phyloP scores from a whole-genome alignment of 2,329 filamentous ascomycete genomes.

The Fusarium guadeloupense region DNA sequence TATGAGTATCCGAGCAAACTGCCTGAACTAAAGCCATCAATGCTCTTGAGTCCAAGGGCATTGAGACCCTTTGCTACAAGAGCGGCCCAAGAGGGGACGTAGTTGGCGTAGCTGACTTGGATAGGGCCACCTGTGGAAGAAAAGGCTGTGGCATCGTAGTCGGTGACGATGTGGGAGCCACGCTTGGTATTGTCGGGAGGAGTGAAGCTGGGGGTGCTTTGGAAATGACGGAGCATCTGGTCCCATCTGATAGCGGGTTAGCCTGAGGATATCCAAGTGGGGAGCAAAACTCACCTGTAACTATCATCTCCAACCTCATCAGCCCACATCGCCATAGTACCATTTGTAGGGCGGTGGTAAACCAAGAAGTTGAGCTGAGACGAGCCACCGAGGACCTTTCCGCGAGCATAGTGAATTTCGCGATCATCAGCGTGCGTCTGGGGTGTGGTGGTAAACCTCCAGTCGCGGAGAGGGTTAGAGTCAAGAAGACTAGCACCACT shows the following conservation, averaged over 20 bases:
- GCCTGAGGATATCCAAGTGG: accelerated
- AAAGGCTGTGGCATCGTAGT: conserved; percentile 44
- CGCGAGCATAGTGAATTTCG: conserved; percentile 49
- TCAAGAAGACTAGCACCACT: conserved; percentile 35
- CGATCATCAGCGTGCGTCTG: conserved; percentile 35
- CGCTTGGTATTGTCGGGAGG: conserved; percentile 35
- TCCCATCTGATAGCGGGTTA: conserved; percentile 21
- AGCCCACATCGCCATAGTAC: conserved; percentile 45
- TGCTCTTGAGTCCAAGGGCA: conserved; percentile 40
- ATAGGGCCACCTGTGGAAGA: conserved; percentile 34
- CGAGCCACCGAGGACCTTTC: conserved; percentile 52
- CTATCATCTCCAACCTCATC: conserved; percentile 43
- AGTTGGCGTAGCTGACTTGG: conserved; percentile 43
- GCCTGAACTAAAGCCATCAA: conserved; percentile 35
- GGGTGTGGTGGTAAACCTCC: conserved; percentile 46
- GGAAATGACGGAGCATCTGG: conserved; percentile 42
- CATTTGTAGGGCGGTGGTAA: conserved; percentile 46
- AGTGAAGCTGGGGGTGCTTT: conserved; percentile 41
- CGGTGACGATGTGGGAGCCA: conserved; percentile 34
- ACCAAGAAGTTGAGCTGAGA: conserved; percentile 51
- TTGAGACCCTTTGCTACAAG: conserved; percentile 40
- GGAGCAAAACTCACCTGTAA: conserved; percentile 21
- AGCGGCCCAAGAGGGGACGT: conserved; percentile 33
- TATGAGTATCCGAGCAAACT: conserved; percentile 40
- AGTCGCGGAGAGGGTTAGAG: conserved; percentile 35